Evolutionary conservation across 495 filamentous ascomycete species (phyloP).

Genomic region (Aspergillus mulundensis): DNA sequence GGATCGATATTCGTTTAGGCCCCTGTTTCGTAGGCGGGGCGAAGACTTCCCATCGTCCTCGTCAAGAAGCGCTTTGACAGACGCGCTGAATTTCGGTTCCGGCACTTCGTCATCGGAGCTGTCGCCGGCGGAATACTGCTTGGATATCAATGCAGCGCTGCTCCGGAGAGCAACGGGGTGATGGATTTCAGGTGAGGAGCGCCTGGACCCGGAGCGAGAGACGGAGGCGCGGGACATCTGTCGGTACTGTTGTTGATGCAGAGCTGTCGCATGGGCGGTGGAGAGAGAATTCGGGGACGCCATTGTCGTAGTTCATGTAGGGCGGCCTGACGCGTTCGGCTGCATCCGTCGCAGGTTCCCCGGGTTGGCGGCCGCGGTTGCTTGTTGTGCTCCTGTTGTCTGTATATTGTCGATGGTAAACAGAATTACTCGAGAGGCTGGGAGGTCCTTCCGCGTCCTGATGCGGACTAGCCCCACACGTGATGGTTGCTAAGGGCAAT

Average conservation of each 20-base stretch:
- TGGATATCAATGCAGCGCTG: conserved; percentile 19
- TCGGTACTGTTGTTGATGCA: conserved; percentile 34
- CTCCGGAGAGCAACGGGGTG: conserved; percentile 18
- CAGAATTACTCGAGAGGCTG: conserved; percentile 22
- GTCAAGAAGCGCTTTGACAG: conserved; percentile 70
- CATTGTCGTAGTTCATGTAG: conserved; percentile 26
- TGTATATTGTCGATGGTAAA: conserved; percentile 8
- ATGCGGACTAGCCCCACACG: conserved; percentile 12
- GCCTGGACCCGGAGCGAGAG: conserved; percentile 40
- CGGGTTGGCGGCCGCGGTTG: conserved; percentile 11
- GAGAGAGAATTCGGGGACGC: conserved; percentile 38
- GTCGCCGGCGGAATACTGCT: conserved; percentile 50
- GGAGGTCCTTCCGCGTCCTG: conserved; percentile 6
- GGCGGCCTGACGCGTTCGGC: conserved; percentile 17
- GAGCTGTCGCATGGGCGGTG: conserved; percentile 33
- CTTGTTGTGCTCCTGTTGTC: conserved; percentile 16
- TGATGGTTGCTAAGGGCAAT: conserved; percentile 5
- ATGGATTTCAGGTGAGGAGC: conserved; percentile 35
- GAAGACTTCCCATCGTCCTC: conserved; percentile 57
- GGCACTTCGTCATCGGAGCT: conserved; percentile 73
- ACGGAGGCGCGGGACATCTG: conserved; percentile 40
- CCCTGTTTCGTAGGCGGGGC: conserved; percentile 43
- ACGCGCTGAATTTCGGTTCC: conserved; percentile 75
- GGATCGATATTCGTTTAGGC: conserved; percentile 28
- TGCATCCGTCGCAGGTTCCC: conserved; percentile 14